Evolutionary conservation across 768 basidiomycete species (phyloP), one percentile per base, ranked within the genome.

Genomic region (Mrakia blollopis): DNA sequence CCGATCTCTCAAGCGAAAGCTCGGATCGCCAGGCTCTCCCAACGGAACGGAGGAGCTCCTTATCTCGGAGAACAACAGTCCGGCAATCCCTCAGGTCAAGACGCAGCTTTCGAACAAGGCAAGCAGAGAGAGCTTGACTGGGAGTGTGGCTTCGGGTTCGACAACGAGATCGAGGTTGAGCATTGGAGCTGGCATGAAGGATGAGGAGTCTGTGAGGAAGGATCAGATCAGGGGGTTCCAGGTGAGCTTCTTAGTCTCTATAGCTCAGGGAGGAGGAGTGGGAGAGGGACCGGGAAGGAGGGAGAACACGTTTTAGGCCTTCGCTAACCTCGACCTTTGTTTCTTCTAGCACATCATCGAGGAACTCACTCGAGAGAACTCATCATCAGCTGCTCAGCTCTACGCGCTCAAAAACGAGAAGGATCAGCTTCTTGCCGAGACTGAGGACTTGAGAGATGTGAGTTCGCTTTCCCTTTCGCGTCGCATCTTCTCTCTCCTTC

Each of bases 151-250:
- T 50, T 50, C 47, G 16, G 21, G 47, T 2, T 50, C 47, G 50
- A n/a, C n/a, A n/a, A n/a, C n/a, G n/a, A 30, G 37, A 18, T 52
- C 70, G 70, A 72, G 50, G 71, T 37, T 72, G 35, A 39, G 57
- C n/a, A 44, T 50, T 13, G 63, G 73, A 25, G 78, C 65, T n/a
- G n/a, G n/a, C n/a, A n/a, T n/a, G 50, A 80, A 80, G 50, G 80
- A 80, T 62, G 82, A 82, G 47, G 69, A 78, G 30, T 69, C 78
- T 2, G 73, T 78, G 18, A 79, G 79, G 73, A 57, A 77, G 60
- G 90, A 92, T 75, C 92, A 94, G 83, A 89, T 93, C 75, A 89
- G 87, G 18, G 93, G 93, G 11, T 87, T 95, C 57, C 94, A 94
- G 71, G 71, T 72, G 28, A 30, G 71, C n/a, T 25, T 23, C 5